Percentiles rank a stretch among this genome's conserved stretches.
These are phyloP conservation scores for Pseudogymnoascus sp. DNA, from an alignment of 2,329 filamentous ascomycete species.

Conservation along the genomic window DNA sequence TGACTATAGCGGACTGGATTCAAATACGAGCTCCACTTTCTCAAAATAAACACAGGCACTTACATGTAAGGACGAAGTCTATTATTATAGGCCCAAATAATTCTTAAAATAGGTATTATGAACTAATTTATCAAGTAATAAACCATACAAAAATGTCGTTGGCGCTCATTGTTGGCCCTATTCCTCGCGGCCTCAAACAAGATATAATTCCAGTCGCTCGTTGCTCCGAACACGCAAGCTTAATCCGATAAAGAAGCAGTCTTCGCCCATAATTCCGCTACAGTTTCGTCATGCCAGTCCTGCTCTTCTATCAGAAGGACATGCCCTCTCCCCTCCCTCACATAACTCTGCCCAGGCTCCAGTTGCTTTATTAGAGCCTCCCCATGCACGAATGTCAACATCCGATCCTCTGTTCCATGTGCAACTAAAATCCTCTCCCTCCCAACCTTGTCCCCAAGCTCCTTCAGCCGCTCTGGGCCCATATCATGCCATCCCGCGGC, in stretches of 20 bases:
- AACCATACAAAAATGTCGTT: not conserved
- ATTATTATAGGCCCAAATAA: not conserved
- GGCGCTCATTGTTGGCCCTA: not conserved
- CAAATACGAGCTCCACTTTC: not conserved
- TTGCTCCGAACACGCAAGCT: not conserved
- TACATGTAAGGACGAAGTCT: not conserved
- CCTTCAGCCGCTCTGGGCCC: slow-evolving; percentile 52
- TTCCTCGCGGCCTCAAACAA: not conserved
- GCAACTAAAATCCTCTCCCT: slow-evolving; percentile 66
- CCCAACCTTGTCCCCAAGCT: slow-evolving; percentile 60
- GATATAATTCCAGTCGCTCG: not conserved
- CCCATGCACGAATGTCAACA: slow-evolving; percentile 67
- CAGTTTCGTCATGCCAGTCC: slow-evolving; percentile 53
- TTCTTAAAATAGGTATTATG: not conserved
- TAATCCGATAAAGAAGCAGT: not conserved
- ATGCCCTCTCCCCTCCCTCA: slow-evolving; percentile 68
- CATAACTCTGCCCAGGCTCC: slow-evolving; percentile 48
- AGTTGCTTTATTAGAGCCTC: slow-evolving; percentile 58
- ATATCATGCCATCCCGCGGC: slow-evolving; percentile 78
- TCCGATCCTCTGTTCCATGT: slow-evolving; percentile 68
- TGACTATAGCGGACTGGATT: not conserved
- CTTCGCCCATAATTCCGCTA: slow-evolving; percentile 37
- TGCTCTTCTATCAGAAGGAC: slow-evolving; percentile 64
- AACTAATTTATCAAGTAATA: not conserved
- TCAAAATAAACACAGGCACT: not conserved